phyloP scores from a whole-genome alignment of 2,329 filamentous ascomycete genomes.

The Neonectria sp. region DNA sequence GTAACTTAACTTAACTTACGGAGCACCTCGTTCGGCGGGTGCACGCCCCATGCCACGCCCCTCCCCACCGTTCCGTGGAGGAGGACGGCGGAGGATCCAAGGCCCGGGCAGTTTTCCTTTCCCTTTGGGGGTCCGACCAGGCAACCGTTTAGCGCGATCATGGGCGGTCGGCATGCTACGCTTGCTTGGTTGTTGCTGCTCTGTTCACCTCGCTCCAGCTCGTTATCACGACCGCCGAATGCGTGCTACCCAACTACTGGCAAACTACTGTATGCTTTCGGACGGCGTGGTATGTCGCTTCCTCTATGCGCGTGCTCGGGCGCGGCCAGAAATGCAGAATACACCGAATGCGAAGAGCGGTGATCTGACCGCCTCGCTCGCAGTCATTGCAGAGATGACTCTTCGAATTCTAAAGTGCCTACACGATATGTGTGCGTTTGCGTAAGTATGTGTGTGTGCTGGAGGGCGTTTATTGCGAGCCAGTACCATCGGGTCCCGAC shows the following conservation, averaged over 20 bases:
- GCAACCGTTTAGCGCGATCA: neutral
- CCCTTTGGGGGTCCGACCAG: neutral
- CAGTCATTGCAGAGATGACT: neutral
- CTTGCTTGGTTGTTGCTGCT: neutral
- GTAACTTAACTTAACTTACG: neutral
- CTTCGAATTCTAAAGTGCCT: constrained; percentile 8
- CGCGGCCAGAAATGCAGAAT: constrained; percentile 1
- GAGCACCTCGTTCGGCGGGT: neutral
- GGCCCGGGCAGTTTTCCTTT: neutral
- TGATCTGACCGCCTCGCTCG: constrained; percentile 29
- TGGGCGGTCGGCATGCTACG: neutral
- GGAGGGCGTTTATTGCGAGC: constrained; percentile 17
- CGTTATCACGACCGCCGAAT: constrained; percentile 2
- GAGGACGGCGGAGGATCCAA: neutral
- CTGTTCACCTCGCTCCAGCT: neutral
- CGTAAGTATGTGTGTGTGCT: constrained; percentile 6
- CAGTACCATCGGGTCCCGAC: constrained; percentile 28
- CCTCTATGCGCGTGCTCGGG: neutral
- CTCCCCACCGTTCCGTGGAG: neutral
- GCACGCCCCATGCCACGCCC: neutral
- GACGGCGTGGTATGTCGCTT: neutral
- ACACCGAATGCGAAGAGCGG: constrained; percentile 10
- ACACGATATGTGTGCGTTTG: constrained; percentile 10
- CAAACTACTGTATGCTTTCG: constrained; percentile 1
- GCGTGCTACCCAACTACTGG: neutral